Percentiles rank a stretch among this genome's conserved stretches.
Evolutionary conservation across 257 asterid genomes (phyloP).

Genomic region (Avicennia marina): DNA sequence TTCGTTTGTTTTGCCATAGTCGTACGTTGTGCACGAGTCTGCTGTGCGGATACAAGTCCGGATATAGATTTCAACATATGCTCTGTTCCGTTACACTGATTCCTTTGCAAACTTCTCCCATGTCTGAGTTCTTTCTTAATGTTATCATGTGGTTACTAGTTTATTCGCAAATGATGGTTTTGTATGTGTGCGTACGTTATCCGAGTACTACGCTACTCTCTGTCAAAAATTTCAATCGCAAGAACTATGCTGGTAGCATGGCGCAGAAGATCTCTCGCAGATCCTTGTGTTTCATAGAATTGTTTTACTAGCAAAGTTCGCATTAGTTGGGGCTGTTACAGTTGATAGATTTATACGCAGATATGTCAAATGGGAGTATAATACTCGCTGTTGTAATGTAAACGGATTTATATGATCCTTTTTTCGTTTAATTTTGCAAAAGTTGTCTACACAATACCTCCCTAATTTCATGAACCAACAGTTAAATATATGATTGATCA

Average conservation of each 20-base stretch:
- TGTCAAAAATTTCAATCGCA: too few relatives aligned
- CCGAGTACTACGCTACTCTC: too few relatives aligned
- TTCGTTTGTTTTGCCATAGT: not conserved
- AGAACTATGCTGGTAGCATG: too few relatives aligned
- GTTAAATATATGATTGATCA: not conserved
- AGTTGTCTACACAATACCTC: not conserved
- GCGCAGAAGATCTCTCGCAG: too few relatives aligned
- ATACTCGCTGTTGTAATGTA: not conserved
- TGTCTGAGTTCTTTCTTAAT: too few relatives aligned
- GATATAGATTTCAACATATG: not conserved
- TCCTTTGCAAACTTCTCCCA: not conserved
- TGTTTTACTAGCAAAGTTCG: not conserved
- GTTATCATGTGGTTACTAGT: too few relatives aligned
- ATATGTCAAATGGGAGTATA: not conserved
- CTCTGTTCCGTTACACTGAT: not conserved
- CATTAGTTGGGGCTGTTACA: constrained; percentile 1
- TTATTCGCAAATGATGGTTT: too few relatives aligned
- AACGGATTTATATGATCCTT: not conserved
- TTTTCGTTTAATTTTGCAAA: constrained; percentile 1
- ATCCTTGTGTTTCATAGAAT: not conserved
- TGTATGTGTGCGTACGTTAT: too few relatives aligned
- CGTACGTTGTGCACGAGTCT: constrained; percentile 15
- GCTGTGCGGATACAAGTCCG: not conserved
- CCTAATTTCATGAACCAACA: constrained; percentile 11
- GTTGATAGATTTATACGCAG: not conserved